Evolutionary conservation across 495 filamentous ascomycete genomes (phyloP).

Genomic region (Articulospora tetracladia): DNA sequence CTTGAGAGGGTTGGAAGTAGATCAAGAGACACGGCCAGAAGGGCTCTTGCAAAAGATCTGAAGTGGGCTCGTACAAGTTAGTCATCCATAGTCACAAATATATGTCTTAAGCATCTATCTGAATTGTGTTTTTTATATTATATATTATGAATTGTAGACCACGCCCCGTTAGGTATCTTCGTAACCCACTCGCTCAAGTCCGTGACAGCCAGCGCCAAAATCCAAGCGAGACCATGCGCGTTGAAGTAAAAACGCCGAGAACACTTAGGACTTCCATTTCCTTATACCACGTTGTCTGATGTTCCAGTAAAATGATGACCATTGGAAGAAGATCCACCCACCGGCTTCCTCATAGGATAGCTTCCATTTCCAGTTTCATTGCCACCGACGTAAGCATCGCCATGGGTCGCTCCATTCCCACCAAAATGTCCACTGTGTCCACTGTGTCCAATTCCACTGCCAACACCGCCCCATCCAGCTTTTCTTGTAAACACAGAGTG

Average conservation of each 20-base stretch:
- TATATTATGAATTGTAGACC: too few species aligned
- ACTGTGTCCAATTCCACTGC: conserved; percentile 5
- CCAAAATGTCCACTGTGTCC: background rate
- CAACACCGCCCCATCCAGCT: conserved; percentile 40
- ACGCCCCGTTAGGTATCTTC: too few species aligned
- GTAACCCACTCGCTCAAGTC: too few species aligned
- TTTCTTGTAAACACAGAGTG: conserved; percentile 40
- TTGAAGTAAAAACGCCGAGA: background rate
- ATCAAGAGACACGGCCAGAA: too few species aligned
- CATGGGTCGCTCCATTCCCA: conserved; percentile 23
- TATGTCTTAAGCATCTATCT: too few species aligned
- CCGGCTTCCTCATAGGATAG: background rate
- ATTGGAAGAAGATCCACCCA: background rate
- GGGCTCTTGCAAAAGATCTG: too few species aligned
- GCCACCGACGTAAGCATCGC: conserved; percentile 24
- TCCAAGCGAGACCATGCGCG: background rate
- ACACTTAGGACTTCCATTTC: background rate
- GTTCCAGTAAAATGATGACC: background rate
- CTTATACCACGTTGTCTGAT: background rate
- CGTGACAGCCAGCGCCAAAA: background rate
- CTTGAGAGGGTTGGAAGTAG: too few species aligned
- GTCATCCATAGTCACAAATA: too few species aligned
- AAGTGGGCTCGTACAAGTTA: too few species aligned
- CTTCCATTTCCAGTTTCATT: background rate
- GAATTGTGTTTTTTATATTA: too few species aligned